phyloP scores from a whole-genome alignment of 176 grass and related monocot genomes.

The Oryza officinalis region DNA sequence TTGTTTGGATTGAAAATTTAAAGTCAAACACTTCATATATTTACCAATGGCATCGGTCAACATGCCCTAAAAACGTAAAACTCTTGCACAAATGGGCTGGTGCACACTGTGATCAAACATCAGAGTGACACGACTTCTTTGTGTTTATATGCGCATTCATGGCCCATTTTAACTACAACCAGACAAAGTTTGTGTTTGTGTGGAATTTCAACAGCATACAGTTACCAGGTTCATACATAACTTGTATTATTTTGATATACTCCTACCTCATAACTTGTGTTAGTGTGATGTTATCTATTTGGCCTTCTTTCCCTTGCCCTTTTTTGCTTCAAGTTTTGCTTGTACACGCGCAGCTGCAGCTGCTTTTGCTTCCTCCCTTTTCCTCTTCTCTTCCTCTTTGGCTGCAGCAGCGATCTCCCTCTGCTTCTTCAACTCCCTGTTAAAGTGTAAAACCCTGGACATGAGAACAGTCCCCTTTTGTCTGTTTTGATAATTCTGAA shows the following conservation, averaged over 20 bases:
- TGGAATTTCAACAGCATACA: neutral
- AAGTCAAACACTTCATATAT: neutral
- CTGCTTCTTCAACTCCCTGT: slow-evolving; percentile 64
- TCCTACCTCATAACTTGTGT: neutral
- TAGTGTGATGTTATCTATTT: neutral
- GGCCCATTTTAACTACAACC: neutral
- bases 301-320: slow-evolving; percentile 61
- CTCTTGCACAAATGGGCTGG: neutral
- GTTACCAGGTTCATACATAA: neutral
- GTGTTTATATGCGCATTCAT: neutral
- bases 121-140: neutral
- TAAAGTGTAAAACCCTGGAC: neutral
- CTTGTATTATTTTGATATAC: neutral
- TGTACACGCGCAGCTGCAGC: slow-evolving; percentile 53
- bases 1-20: neutral
- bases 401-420: slow-evolving; percentile 44
- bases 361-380: slow-evolving; percentile 71
- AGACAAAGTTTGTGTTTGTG: neutral
- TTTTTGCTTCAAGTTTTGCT: slow-evolving; percentile 75
- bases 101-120: neutral
- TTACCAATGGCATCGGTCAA: neutral
- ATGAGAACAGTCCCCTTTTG: neutral
- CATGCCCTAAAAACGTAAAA: neutral
- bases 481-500: neutral
- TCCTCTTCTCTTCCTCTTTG: slow-evolving; percentile 70